phyloP scores from a whole-genome alignment of 1,139 yeast genomes.

The Meyerozyma sp. region DNA sequence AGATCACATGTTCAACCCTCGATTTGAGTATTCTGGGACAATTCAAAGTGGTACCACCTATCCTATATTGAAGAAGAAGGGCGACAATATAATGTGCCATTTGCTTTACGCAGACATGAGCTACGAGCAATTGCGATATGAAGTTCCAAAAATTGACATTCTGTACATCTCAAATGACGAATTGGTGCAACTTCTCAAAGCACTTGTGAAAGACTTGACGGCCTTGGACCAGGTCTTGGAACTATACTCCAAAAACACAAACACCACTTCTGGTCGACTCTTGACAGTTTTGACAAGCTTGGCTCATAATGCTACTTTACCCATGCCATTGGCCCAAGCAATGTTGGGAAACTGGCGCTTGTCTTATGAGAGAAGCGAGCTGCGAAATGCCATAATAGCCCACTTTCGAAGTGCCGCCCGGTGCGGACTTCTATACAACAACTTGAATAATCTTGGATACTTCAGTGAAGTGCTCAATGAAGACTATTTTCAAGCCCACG shows the following conservation, averaged over 20 bases:
- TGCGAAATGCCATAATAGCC: slow-evolving; percentile 5
- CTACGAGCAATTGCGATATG: neutral
- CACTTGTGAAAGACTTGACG: neutral
- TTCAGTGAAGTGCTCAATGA: slow-evolving; percentile 3
- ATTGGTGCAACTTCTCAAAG: neutral
- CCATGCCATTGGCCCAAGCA: slow-evolving; percentile 19
- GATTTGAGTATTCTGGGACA: neutral
- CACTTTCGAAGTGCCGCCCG: slow-evolving; percentile 2
- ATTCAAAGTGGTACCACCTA: neutral
- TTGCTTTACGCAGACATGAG: neutral
- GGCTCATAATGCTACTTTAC: slow-evolving; percentile 13
- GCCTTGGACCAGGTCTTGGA: neutral
- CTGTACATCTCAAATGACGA: neutral
- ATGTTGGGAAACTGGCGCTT: slow-evolving; percentile 21
- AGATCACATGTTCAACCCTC: slow-evolving; percentile 3
- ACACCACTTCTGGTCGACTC: slow-evolving; percentile 2
- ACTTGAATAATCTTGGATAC: slow-evolving; percentile 2
- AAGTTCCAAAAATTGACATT: neutral
- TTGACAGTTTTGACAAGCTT: slow-evolving; percentile 5
- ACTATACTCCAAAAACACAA: neutral
- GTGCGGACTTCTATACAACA: neutral
- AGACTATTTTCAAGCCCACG: slow-evolving; percentile 3
- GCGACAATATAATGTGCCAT: neutral
- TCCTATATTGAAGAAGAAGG: neutral
- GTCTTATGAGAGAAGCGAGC: slow-evolving; percentile 10